Conservation (phyloP, 2,329 filamentous ascomycete genomes). For the Nemania sp. region DNA sequence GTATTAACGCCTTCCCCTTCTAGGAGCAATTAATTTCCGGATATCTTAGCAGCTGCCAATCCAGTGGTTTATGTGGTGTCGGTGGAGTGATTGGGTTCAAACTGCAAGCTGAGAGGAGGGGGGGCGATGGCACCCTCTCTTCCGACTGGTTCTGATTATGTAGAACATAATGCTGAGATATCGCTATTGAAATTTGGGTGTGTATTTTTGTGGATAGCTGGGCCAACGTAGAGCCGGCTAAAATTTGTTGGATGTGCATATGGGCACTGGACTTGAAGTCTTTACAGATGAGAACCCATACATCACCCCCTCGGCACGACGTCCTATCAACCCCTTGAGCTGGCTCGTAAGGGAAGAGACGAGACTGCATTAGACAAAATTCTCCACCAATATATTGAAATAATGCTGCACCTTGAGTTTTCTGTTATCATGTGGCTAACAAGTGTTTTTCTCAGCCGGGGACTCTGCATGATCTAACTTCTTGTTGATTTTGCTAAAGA, state of each 20-base stretch:
- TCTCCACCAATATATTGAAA: constrained; percentile 3
- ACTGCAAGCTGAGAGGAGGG: background rate
- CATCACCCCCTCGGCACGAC: background rate
- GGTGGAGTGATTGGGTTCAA: background rate
- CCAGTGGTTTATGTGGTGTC: background rate
- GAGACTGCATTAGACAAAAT: background rate
- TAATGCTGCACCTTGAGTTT: background rate
- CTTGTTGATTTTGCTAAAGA: background rate
- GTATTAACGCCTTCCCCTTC: background rate
- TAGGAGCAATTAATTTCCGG: background rate
- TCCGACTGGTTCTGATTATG: background rate
- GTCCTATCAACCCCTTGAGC: background rate
- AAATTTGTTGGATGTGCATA: background rate
- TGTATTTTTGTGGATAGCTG: background rate
- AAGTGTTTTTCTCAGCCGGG: background rate
- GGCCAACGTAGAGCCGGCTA: background rate
- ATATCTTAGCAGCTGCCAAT: background rate
- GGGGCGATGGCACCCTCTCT: background rate
- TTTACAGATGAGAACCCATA: background rate
- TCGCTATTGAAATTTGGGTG: background rate
- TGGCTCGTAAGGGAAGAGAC: background rate
- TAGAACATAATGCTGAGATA: background rate
- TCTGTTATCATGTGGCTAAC: background rate
- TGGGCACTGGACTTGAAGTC: background rate
- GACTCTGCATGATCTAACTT: background rate